Base-by-base conservation (phyloP, 495 filamentous ascomycete genomes). In the Entonaema liquescens region DNA sequence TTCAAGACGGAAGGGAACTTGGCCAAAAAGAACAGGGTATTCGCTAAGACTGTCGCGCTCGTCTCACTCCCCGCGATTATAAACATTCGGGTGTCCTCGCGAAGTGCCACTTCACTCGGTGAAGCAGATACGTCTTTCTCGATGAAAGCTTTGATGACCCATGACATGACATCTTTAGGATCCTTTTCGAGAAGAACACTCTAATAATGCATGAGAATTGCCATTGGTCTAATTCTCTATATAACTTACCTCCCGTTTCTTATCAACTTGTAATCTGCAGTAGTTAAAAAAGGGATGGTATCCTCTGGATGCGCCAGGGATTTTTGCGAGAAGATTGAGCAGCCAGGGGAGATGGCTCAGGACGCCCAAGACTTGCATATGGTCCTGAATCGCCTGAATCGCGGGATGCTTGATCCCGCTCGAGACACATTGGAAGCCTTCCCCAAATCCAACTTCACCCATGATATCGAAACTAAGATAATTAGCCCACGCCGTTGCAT, bases 401-500 rank as follows among this genome's bases (percentile, higher is more conserved):
- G 80, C 76, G 3, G 73, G 78, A 36, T 75, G 70, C 6, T 71
- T 60, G 26, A 66, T 62, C 0, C 70, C 74, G 21, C 58, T 70
- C 11, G 74, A 64, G 4, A 86, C 73, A 80, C 84, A 84, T 33
- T 71, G 65, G 36, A 83, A 82, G 36, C 71, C 58, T 38, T 73
- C 63, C 23, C 69, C 68, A 13, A 75, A 70, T 7, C 75, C 75
- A 2, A 73, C 44, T 23, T 71, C 69, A 5, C 72, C 73, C 62
- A 77, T 75, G 9, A 72, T 47, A 28, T 79, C 77, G 35, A 79
- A 78, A 3, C 36, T 28, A 19, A 81, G 77, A 52, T 74, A 83
- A 36, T 74, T 72, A 17, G 78, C 58, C 58, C 76, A 71, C 3
- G 77, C 70, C 11, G 74, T 74, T 1, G 65, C 66, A 11, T 78